Evolutionary conservation across 2,329 filamentous ascomycete species (phyloP), one percentile per base, ranked within the genome.

Genomic region (Exophiala aquamarina): DNA sequence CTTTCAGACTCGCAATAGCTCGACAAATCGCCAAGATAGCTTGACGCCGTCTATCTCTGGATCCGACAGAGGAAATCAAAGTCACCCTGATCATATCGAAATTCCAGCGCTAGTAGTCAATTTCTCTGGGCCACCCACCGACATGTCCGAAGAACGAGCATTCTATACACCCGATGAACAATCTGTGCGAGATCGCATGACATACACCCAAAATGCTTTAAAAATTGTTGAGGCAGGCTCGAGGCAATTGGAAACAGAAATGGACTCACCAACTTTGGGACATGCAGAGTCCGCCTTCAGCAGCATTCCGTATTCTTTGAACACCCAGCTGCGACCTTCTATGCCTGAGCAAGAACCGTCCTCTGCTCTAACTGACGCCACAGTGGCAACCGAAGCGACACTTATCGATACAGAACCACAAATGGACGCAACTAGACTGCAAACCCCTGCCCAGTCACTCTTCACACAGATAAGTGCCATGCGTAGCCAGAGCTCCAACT

Each of bases 371-470:
- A 86, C 85, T 4, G 70, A 69, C 37, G 70, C 68, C 4, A 84
- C 82, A n/a, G 75, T 75, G 33, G 76, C 76, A 6, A 89, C 85
- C 0, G 83, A 87, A 58, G 66, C 66, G 28, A 75, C 72, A 4
- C 63, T 66, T 21, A 87, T 89, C 56, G 87, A 90, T 56, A 76
- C 74, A n/a, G 86, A 89, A 57, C 76, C 82, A 17, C 86, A 89
- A 61, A 79, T 76, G 1, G 78, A 82, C n/a, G 55, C 67, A 68
- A 76, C 58, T 46, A 63, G 58, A 46, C 51, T 55, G 29, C 44
- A 53, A 15, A 58, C 63, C 20, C 61, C 64, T 13, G 66, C 71
- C 41, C 63, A 66, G 29, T 70, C 70, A n/a, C 58, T 77, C 5
- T 58, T 76, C 15, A 70, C 62, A 42, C 72, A 76, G 33, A 74